Evolutionary conservation across 768 basidiomycete species (phyloP), one percentile per base, ranked within the genome.

Genomic region (Mycena vulgaris): DNA sequence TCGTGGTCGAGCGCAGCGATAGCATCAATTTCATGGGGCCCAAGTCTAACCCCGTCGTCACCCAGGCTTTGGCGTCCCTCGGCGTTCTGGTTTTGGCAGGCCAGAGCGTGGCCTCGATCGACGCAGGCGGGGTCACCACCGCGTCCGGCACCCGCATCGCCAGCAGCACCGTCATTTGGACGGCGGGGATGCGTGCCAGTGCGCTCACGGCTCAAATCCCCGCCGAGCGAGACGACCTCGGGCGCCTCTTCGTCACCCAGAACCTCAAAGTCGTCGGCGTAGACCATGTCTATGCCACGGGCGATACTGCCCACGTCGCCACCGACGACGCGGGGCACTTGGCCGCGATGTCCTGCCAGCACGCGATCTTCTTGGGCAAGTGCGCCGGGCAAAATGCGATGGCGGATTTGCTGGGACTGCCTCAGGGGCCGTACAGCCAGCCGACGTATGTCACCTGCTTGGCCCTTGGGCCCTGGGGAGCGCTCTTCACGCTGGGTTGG

Each of bases 151-250:
- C 49, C 19, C 72, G 68, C 7, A 73, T 76, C 39, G 64, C 63
- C 5, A 68, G 63, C 61, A 74, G 72, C 51, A 75, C 75, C 14
- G 68, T 75, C 11, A 70, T 76, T 21, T 76, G 75, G 75, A 73
- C 75, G 23, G 75, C 67, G 3, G 75, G 75, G 11, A 60, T 76
- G 65, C 74, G 71, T 3, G 75, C 75, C 6, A 72, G 63, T 47
- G 5, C 28, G 14, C 72, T 76, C 28, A 76, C 75, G 8, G 62
- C 68, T 3, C 75, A 76, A 42, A 63, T 76, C 23, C 68, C 75
- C 57, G 69, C 49, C 16, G 53, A 71, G 31, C 68, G 57, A 33
- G 75, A 76, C 53, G 45, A 60, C 11, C 31, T 73, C 17, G 74
- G 70, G 2, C 72, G 75, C 4, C 65, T 75, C 11, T 42, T 65